phyloP scores from a whole-genome alignment of 352 stramenopile genomes.

The Globisporangium paddicum region DNA sequence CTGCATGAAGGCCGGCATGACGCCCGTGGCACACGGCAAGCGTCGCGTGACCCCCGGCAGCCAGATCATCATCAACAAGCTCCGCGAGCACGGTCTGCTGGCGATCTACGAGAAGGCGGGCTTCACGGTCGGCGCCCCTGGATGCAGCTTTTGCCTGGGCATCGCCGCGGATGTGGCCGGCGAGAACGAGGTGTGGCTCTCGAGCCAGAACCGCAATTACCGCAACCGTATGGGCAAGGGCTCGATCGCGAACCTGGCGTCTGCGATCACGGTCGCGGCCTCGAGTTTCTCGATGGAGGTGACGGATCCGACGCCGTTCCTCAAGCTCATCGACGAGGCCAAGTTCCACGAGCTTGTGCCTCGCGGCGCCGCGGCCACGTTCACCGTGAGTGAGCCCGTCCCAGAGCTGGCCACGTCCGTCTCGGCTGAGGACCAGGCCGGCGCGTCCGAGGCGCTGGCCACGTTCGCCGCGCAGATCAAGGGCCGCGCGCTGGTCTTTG shows the following conservation, averaged over 20 bases:
- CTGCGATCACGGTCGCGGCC: constrained; percentile 72
- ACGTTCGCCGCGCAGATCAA: constrained; percentile 52
- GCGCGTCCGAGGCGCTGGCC: constrained; percentile 22
- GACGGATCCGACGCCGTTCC: constrained; percentile 68
- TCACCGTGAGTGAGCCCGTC: constrained; percentile 39
- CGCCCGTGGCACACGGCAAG: constrained; percentile 45
- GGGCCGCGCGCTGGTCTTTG: constrained; percentile 75
- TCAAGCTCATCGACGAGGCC: constrained; percentile 64
- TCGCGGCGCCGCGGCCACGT: constrained; percentile 32
- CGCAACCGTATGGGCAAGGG: constrained; percentile 84
- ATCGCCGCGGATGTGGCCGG: constrained; percentile 80
- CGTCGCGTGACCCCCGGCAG: constrained; percentile 76
- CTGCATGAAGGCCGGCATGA: constrained; percentile 67
- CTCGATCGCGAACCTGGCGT: constrained; percentile 78
- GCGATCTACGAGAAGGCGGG: constrained; percentile 77
- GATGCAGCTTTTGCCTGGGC: constrained; percentile 78
- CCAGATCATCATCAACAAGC: constrained; percentile 76
- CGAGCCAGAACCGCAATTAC: constrained; percentile 84
- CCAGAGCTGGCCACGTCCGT: constrained; percentile 41
- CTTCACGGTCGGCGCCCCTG: constrained; percentile 70
- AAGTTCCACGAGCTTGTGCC: constrained; percentile 64
- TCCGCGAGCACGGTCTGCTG: constrained; percentile 70
- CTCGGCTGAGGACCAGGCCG: constrained; percentile 19
- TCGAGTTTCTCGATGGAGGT: constrained; percentile 83
- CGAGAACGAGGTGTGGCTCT: constrained; percentile 84